Evolutionary conservation across 2,329 filamentous ascomycete species (phyloP).

Genomic region (Neurospora sp.): DNA sequence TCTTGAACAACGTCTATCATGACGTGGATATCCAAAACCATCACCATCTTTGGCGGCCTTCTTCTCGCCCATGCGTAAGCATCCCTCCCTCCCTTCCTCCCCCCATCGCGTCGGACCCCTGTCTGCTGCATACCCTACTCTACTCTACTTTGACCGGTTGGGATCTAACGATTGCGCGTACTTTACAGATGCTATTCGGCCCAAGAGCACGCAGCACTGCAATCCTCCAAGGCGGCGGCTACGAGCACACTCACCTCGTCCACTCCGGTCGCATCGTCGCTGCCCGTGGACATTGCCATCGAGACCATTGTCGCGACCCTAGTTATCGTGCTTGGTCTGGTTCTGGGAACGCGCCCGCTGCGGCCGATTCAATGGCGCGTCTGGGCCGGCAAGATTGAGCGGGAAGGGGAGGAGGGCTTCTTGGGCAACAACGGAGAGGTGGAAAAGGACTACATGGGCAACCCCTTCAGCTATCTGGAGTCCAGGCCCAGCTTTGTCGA

Average conservation of each 20-base stretch:
- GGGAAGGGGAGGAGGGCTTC: slow-evolving; percentile 55
- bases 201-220: slow-evolving; percentile 76
- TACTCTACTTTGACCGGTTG: not conserved
- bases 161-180: slow-evolving; percentile 8
- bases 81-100: not conserved
- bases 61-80: slow-evolving; percentile 81
- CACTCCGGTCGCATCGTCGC: slow-evolving; percentile 31
- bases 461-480: slow-evolving; percentile 72
- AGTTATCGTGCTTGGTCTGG: slow-evolving; percentile 73
- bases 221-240: slow-evolving; percentile 43
- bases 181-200: slow-evolving; percentile 79
- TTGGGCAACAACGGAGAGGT: slow-evolving; percentile 50
- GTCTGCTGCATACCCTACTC: not conserved
- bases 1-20: slow-evolving; percentile 31
- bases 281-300: slow-evolving; percentile 79
- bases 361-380: slow-evolving; percentile 76
- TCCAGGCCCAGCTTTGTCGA: slow-evolving; percentile 78
- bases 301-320: slow-evolving; percentile 76
- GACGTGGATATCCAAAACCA: slow-evolving; percentile 59
- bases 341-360: slow-evolving; percentile 64
- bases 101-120: slow-evolving; percentile 7
- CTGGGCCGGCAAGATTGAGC: slow-evolving; percentile 78
- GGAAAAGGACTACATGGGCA: slow-evolving; percentile 60
- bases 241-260: slow-evolving; percentile 34
- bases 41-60: slow-evolving; percentile 65